Percentiles rank a stretch among this genome's conserved stretches.
Conservation (phyloP, 352 stramenopile genomes). For the Globisporangium orthogonon region DNA sequence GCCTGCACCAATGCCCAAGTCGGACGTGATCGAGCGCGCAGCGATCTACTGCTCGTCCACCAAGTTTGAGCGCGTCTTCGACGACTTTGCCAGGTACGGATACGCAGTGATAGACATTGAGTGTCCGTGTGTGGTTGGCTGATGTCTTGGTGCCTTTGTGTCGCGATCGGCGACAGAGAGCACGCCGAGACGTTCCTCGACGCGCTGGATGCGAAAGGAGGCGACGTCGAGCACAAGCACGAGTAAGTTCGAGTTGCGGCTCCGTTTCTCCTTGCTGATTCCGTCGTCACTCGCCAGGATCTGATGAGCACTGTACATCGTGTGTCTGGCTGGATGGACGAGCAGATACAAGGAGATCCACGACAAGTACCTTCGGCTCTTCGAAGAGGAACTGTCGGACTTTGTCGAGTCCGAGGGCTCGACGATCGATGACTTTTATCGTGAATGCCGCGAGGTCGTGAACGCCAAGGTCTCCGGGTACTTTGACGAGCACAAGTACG, state of each 20-base stretch:
- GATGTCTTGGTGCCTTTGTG: background rate
- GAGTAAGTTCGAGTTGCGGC: conserved; percentile 15
- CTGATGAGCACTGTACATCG: no score
- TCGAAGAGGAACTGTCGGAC: conserved; percentile 65
- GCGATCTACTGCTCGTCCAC: conserved; percentile 64
- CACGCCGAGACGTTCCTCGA: conserved; percentile 58
- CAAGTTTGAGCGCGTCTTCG: conserved; percentile 74
- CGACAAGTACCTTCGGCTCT: conserved; percentile 65
- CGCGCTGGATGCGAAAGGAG: conserved; percentile 50
- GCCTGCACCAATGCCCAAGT: conserved; percentile 25
- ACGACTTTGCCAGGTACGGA: conserved; percentile 57
- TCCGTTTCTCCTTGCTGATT: background rate
- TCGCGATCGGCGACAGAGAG: conserved; percentile 22
- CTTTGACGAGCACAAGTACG: conserved; percentile 64
- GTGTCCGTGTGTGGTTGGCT: background rate
- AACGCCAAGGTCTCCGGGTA: conserved; percentile 56
- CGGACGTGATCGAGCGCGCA: conserved; percentile 52
- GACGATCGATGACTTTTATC: conserved; percentile 64
- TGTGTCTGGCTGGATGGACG: background rate
- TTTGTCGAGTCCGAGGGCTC: conserved; percentile 66
- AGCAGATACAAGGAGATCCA: conserved; percentile 69
- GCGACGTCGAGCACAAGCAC: conserved; percentile 73
- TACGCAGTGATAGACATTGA: background rate
- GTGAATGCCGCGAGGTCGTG: conserved; percentile 51
- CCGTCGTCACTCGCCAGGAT: background rate